Evolutionary conservation across 352 stramenopile genomes (phyloP), one percentile per base, ranked within the genome.

Genomic region (Globisporangium recalcitrans): DNA sequence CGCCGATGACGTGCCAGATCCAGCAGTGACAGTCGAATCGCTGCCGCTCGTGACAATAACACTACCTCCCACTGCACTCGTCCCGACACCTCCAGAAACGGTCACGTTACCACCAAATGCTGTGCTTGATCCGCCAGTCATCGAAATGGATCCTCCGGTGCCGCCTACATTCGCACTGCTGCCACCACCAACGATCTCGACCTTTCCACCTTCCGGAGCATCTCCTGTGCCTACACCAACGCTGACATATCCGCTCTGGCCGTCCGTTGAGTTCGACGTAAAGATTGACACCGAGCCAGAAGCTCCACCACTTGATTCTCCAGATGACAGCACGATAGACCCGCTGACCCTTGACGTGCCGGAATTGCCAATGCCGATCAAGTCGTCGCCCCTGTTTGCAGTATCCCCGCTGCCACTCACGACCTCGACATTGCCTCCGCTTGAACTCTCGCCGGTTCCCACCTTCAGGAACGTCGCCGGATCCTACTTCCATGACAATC

Each of bases 1-100:
- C 27, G 36, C 16, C 0, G 52, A 36, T 14, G 68, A 58, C 14
- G 63, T 64, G 16, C 62, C 69, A 0, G 60, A 61, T 54, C 72
- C 72, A 42, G 62, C 72, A 27, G 72, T 66, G 16, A 11, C 10
- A 40, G 34, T 19, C 34, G 34, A 40, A 16, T 11, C 34, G 4
- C 34, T 40, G 34, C 34, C 34, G 34, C 34, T 40, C 34, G 34
- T 40, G 34, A 40, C 34, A 4, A 40, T 11, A 14, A 40, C 34
- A 40, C 34, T 40, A 16, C 34, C 34, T 38, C 10, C 34, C 34
- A 11, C 10, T 40, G 11, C 5, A 16, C 34, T 40, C 11, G 34
- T 16, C 16, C 34, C 34, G 11, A 40, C 34, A 40, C 34, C 34
- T 40, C 34, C 34, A 19, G 34, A 40, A 40, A 40, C 11, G 11